Conservation (phyloP, 2,329 filamentous ascomycete genomes). For the Dryadomyces sulphureus region DNA sequence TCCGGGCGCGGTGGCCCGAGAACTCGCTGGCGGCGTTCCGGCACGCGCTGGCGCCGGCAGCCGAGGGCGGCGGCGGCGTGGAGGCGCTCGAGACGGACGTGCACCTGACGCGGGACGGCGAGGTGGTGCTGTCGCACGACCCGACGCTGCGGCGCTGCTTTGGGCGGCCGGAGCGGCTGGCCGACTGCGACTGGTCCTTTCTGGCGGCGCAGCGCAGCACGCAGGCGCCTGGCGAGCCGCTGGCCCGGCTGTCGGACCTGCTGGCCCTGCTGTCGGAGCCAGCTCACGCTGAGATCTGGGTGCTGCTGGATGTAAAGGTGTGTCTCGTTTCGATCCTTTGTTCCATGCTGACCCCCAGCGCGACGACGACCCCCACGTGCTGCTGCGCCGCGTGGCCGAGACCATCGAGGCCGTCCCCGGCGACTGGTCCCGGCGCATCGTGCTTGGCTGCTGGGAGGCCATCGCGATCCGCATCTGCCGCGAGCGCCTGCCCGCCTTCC, state of each 20-base stretch:
- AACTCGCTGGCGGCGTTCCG: slow-evolving; percentile 55
- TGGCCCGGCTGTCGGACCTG: slow-evolving; percentile 64
- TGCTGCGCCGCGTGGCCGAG: slow-evolving; percentile 55
- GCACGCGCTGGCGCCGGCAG: slow-evolving; percentile 13
- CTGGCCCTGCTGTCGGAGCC: slow-evolving; percentile 55
- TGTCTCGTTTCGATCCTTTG: slow-evolving; percentile 2
- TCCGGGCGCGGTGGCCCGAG: slow-evolving; percentile 65
- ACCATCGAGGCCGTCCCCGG: slow-evolving; percentile 40
- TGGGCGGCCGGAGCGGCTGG: slow-evolving; percentile 55
- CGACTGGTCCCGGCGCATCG: slow-evolving; percentile 58
- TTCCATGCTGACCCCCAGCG: slow-evolving; percentile 27
- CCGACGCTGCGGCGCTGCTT: slow-evolving; percentile 66
- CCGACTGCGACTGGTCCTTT: slow-evolving; percentile 64
- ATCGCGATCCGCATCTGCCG: slow-evolving; percentile 52
- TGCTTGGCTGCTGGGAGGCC: slow-evolving; percentile 72
- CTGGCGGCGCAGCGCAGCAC: slow-evolving; percentile 54
- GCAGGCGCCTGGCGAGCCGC: slow-evolving; percentile 43
- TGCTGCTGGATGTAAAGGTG: slow-evolving; percentile 81
- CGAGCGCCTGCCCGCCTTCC: slow-evolving; percentile 46
- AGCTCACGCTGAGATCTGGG: slow-evolving; percentile 55
- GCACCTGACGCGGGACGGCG: slow-evolving; percentile 66
- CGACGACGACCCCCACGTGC: slow-evolving; percentile 52
- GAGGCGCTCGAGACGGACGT: slow-evolving; percentile 82
- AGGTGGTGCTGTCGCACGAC: slow-evolving; percentile 81
- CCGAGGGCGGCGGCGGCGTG: slow-evolving; percentile 18